Conservation (phyloP, 306 rosid species). For the Cicer judaicum region DNA sequence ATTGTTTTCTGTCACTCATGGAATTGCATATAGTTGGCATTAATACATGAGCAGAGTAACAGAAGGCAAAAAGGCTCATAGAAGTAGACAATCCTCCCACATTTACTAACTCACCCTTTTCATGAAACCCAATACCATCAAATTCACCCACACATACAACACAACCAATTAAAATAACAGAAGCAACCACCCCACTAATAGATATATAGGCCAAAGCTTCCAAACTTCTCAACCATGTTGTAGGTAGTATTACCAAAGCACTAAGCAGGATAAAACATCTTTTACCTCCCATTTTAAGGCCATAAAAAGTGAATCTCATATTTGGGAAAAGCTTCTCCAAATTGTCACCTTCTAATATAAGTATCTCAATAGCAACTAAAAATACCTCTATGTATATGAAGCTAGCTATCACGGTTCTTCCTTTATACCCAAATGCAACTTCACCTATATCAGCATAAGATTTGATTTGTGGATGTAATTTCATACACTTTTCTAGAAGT, state of each 20-base stretch:
- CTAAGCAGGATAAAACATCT: slow-evolving; percentile 55
- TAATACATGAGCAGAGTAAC: slow-evolving; percentile 67
- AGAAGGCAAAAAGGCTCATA: slow-evolving; percentile 61
- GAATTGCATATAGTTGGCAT: slow-evolving; percentile 68
- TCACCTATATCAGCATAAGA: slow-evolving; percentile 73
- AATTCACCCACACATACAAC: slow-evolving; percentile 62
- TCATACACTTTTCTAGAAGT: slow-evolving; percentile 68
- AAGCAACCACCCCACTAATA: slow-evolving; percentile 72
- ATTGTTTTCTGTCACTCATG: slow-evolving; percentile 63
- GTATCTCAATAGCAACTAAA: slow-evolving; percentile 61
- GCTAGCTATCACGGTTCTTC: slow-evolving; percentile 53
- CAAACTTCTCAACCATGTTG: slow-evolving; percentile 71
- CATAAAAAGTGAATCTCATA: slow-evolving; percentile 1
- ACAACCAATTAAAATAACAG: slow-evolving; percentile 50
- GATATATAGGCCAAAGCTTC: slow-evolving; percentile 66
- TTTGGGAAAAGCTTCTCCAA: slow-evolving; percentile 64
- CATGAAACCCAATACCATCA: slow-evolving; percentile 66
- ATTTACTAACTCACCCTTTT: slow-evolving; percentile 41
- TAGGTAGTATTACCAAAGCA: slow-evolving; percentile 63
- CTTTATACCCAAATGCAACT: slow-evolving; percentile 64
- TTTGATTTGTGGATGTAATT: slow-evolving; percentile 43
- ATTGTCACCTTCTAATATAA: slow-evolving; percentile 76
- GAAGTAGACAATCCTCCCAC: slow-evolving; percentile 55
- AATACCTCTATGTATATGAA: slow-evolving; percentile 60
- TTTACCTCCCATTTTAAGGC: slow-evolving; percentile 49